Percentiles rank a stretch among this genome's conserved stretches.
These are phyloP conservation scores for Pseudoneurospora amorphoporcata DNA, from an alignment of 495 filamentous ascomycete species.

Conservation along the genomic window DNA sequence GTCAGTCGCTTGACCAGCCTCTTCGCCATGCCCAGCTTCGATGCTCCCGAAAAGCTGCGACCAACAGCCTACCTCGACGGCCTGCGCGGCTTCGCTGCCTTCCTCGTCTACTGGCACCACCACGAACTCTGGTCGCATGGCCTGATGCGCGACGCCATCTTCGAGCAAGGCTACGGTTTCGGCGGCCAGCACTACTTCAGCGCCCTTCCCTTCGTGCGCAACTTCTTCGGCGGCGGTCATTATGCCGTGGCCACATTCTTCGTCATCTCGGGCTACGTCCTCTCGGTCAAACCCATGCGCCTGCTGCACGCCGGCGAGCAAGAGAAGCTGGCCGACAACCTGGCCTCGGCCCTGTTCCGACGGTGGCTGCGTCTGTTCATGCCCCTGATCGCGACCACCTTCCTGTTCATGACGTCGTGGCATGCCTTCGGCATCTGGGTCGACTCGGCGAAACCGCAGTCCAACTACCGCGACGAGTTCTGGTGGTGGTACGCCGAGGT, in stretches of 20 bases:
- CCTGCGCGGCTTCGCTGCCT: constrained; percentile 36
- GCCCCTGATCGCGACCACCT: constrained; percentile 34
- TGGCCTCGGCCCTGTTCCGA: constrained; percentile 23
- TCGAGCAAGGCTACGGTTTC: constrained; percentile 27
- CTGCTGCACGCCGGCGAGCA: constrained; percentile 37
- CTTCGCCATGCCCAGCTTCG: neutral
- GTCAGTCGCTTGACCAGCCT: neutral
- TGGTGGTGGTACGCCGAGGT: constrained; percentile 48
- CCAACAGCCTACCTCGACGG: constrained; percentile 38
- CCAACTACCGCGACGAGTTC: constrained; percentile 33
- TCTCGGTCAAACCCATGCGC: constrained; percentile 40
- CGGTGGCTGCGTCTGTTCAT: constrained; percentile 26
- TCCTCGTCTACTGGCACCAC: constrained; percentile 40
- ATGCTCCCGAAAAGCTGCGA: constrained; percentile 15
- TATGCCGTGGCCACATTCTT: constrained; percentile 43
- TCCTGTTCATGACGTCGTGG: constrained; percentile 39
- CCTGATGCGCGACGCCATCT: constrained; percentile 12
- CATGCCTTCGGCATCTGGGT: constrained; percentile 37
- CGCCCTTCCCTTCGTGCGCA: constrained; percentile 28
- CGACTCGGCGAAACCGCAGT: constrained; percentile 17
- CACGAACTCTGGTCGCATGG: constrained; percentile 30
- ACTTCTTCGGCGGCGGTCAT: constrained; percentile 36
- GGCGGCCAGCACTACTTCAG: constrained; percentile 29
- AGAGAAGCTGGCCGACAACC: constrained; percentile 23
- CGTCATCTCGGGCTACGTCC: constrained; percentile 41